Base-by-base conservation (phyloP, 2,329 filamentous ascomycete species). In the Talaromyces atroroseus region DNA sequence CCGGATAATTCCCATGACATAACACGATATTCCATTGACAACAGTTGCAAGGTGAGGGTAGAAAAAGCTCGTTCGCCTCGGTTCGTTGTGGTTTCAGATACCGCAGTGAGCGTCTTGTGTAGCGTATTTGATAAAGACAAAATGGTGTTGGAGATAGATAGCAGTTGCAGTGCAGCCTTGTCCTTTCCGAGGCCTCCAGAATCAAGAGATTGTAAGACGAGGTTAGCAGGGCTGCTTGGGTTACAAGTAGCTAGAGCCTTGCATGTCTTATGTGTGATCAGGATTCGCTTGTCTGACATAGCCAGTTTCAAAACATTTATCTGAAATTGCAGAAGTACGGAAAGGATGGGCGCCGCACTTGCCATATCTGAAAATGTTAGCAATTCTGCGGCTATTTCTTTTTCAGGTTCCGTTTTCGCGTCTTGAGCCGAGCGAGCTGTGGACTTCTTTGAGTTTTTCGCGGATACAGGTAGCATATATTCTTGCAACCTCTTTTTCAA, bases 131-230 rank as follows among this genome's bases (percentile, higher is more conserved):
- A 67, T 14, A 76, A 61, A 8, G 73, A 71, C 14, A 71, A 48
- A 5, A 78, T 58, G 2, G 65, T 70, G 56, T 74, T 75, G 1
- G 76, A 74, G 5, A 77, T 64, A 2, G 73, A 61, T 55, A 77
- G 73, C n/a, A 79, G 64, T 57, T 78, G 75, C 20, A 72, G 61
- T 12, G 73, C 73, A 24, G 72, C 72, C 56, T 75, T 75, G 38
- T 75, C 73, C 24, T 64, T 65, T 3, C 66, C 56, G 5, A 77
- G 54, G n/a, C 58, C 61, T 5, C 69, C 68, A 2, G 65, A 61
- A n/a, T 75, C 66, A 14, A 72, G 52, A 2, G 74, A 75, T 20
- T 64, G 63, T 49, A 70, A 34, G 40, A 76, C 75, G 2, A 77
- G 59, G 45, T 67, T 70, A 4, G 67, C 68, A 24, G 74, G 75